phyloP scores from a whole-genome alignment of 305 asterid species.

The Ruellia speciosa region DNA sequence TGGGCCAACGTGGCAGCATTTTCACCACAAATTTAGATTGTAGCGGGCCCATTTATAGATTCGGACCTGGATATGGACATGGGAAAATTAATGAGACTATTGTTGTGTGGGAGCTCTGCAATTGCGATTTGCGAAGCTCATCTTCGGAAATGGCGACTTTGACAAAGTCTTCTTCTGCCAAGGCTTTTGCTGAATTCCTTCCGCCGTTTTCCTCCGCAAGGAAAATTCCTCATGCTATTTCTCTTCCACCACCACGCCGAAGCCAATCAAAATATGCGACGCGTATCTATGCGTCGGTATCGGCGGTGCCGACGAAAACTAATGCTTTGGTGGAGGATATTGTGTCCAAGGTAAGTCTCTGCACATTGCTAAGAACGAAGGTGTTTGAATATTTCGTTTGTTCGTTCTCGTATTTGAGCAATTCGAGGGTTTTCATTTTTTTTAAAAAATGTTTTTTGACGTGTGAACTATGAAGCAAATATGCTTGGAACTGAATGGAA shows the following conservation, averaged over 20 bases:
- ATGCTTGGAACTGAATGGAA: no score
- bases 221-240: conserved; percentile 10
- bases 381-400: no score
- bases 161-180: conserved; percentile 26
- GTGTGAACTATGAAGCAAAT: no score
- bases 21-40: conserved; percentile 12
- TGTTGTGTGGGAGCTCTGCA: no score
- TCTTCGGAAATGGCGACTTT: conserved; percentile 22
- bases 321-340: conserved; percentile 54
- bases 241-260: conserved; percentile 19
- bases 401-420: neutral
- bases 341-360: conserved; percentile 49
- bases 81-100: no score
- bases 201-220: conserved; percentile 21
- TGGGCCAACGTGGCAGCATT: conserved; percentile 23
- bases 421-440: neutral
- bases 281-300: conserved; percentile 37
- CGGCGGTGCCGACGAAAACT: conserved; percentile 40
- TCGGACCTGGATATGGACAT: neutral
- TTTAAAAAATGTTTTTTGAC: no score
- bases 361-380: no score
- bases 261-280: conserved; percentile 15
- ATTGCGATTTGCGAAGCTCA: neutral
- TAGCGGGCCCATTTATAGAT: conserved; percentile 12
- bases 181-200: conserved; percentile 29